Evolutionary conservation across 2,329 filamentous ascomycete species (phyloP).

Genomic region (Cercospora sp.): DNA sequence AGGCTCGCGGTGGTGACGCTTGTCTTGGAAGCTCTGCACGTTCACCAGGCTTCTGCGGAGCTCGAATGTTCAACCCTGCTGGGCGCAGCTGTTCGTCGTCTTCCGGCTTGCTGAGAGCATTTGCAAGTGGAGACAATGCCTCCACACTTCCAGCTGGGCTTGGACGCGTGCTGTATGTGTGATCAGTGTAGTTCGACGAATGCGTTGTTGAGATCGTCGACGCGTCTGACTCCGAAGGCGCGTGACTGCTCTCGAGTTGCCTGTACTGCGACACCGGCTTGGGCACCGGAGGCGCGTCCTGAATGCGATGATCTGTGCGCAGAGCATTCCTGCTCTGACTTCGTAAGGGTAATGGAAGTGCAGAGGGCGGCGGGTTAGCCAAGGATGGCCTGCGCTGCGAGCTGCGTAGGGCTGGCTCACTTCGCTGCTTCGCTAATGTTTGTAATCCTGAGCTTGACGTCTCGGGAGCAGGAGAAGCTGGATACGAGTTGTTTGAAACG

Average conservation of each 20-base stretch:
- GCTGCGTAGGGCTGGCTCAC: slow-evolving; percentile 28
- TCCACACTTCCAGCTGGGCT: slow-evolving; percentile 40
- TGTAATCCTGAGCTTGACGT: slow-evolving; percentile 10
- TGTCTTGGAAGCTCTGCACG: slow-evolving; percentile 31
- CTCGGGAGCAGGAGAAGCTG: slow-evolving; percentile 3
- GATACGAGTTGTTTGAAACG: slow-evolving; percentile 26
- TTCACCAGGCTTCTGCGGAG: slow-evolving; percentile 30
- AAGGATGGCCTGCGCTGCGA: slow-evolving; percentile 22
- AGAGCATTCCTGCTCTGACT: slow-evolving; percentile 29
- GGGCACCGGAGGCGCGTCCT: slow-evolving; percentile 39
- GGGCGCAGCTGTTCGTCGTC: slow-evolving; percentile 34
- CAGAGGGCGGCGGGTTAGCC: slow-evolving; percentile 6
- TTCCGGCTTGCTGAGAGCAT: slow-evolving; percentile 20
- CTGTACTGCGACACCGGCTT: slow-evolving; percentile 33
- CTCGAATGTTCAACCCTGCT: slow-evolving; percentile 29
- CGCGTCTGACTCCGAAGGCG: slow-evolving; percentile 36
- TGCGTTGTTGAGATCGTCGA: slow-evolving; percentile 32
- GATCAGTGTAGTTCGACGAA: slow-evolving; percentile 27
- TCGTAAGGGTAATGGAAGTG: slow-evolving; percentile 16
- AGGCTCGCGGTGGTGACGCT: slow-evolving; percentile 27
- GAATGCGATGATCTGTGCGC: slow-evolving; percentile 33
- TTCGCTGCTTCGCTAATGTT: slow-evolving; percentile 20
- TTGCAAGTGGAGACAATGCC: slow-evolving; percentile 29
- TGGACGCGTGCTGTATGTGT: slow-evolving; percentile 34
- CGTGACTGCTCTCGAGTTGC: slow-evolving; percentile 30